Conservation (phyloP, 805 yeast genomes). For the Candida succiphila region DNA sequence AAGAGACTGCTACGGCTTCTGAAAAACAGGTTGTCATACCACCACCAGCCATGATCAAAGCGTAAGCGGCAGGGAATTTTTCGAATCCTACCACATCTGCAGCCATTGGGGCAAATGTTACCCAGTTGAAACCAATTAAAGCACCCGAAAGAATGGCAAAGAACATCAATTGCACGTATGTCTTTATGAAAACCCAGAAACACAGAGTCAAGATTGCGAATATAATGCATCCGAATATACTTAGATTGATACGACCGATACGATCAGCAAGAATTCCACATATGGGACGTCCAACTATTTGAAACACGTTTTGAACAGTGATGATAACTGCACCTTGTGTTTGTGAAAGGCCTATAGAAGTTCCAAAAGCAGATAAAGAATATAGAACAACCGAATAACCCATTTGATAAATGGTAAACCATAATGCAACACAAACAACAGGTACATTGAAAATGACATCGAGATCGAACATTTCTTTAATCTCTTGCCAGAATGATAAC, state of each 20-base stretch:
- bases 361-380: constrained; percentile 38
- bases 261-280: constrained; percentile 37
- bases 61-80: constrained; percentile 19
- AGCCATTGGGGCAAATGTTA: constrained; percentile 24
- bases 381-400: constrained; percentile 28
- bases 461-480: constrained; percentile 3
- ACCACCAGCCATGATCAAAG: constrained; percentile 15
- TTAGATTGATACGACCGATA: constrained; percentile 36
- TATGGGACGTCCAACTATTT: constrained; percentile 39
- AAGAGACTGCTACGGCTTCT: constrained; percentile 21
- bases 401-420: constrained; percentile 19
- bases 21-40: constrained; percentile 22
- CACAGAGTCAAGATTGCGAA: constrained; percentile 29
- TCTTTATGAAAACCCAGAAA: constrained; percentile 39
- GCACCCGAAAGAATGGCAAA: constrained; percentile 35
- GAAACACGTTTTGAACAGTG: constrained; percentile 37
- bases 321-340: constrained; percentile 36
- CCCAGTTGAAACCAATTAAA: constrained; percentile 35
- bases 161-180: constrained; percentile 29
- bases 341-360: constrained; percentile 35
- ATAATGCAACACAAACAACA: constrained; percentile 13
- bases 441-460: constrained; percentile 11
- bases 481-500: constrained; percentile 11
- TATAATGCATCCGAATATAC: constrained; percentile 25
- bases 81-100: constrained; percentile 24